Evolutionary conservation across 805 yeast species (phyloP), one percentile per base, ranked within the genome.

Genomic region (Kodamaea laetipori): DNA sequence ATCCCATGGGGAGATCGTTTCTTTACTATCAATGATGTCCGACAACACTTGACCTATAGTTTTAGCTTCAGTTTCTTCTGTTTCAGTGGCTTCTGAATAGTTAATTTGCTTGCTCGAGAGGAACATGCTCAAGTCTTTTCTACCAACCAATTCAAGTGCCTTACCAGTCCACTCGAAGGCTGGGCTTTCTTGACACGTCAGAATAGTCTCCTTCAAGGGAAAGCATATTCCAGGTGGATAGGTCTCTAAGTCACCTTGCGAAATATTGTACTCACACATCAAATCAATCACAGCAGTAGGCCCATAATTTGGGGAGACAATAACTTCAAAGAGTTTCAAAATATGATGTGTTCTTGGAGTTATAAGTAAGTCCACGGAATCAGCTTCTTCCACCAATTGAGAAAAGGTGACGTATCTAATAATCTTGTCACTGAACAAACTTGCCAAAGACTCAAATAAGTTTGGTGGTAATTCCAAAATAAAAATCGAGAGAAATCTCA

Each of bases 211-310:
- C 48, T 78, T 78, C 37, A 90, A 61, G 0, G 95, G 88, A 4
- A 85, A 61, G 24, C 76, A 63, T 1, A 90, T 69, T 0, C 96
- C 96, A 2, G 80, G 63, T 0, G 96, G 96, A 52, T 74, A 85
- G 0, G 89, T 76, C 31, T 85, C 86, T 4, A 89, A 60, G 37
- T 76, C 80, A 3, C 65, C 60, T 13, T 66, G 55, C 1, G 73
- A 67, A 13, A 88, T 73, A 4, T 74, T 76, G 47, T 76, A 74
- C 25, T 79, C 82, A 7, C 76, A 76, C 74, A 88, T 75, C 55
- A 83, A 63, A 46, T 76, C 80, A 1, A 86, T 76, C 18, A 88
- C 72, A 45, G 81, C 81, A 8, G 60, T 66, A 0, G 78, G 66
- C 0, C 76, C 70, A 49, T 72, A 78, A 15, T 72, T 72, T 0